These are phyloP conservation scores for Leishmania tropica DNA, from an alignment of 208 protist genomes.

Conservation along the genomic window DNA sequence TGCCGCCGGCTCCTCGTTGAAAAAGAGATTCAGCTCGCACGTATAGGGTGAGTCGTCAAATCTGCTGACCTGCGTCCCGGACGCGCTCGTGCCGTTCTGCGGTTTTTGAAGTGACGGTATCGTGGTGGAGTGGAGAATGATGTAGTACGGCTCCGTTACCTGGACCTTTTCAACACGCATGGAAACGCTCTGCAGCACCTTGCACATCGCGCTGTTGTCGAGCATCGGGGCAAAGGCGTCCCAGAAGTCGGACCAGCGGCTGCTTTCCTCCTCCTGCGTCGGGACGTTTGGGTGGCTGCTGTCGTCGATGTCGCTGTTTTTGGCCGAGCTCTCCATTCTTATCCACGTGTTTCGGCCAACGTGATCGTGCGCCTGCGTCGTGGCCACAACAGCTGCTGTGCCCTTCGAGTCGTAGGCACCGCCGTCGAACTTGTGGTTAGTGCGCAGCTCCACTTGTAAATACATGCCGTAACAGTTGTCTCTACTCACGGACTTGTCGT, in stretches of 20 bases:
- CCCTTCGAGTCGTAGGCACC: too few species aligned
- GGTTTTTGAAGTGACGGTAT: background rate
- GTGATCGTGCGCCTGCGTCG: conserved; percentile 1
- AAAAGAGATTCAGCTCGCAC: conserved; percentile 49
- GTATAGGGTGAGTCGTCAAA: conserved; percentile 6
- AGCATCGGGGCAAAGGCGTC: conserved; percentile 54
- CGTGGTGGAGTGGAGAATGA: conserved; percentile 35
- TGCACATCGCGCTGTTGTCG: conserved; percentile 67
- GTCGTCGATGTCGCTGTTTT: background rate
- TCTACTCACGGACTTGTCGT: conserved; percentile 30
- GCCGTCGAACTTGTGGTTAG: background rate
- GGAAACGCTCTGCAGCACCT: conserved; percentile 51
- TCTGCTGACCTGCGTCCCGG: background rate
- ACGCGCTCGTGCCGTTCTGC: background rate
- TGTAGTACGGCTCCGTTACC: conserved; percentile 32
- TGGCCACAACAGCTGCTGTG: background rate
- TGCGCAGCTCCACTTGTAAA: conserved; percentile 46
- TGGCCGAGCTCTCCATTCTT: background rate
- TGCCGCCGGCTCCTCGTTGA: conserved; percentile 35
- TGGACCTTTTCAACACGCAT: conserved; percentile 43
- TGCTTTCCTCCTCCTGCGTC: background rate
- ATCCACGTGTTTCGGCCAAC: conserved; percentile 9
- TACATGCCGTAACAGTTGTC: conserved; percentile 53
- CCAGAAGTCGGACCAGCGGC: conserved; percentile 45
- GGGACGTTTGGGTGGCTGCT: background rate